Base-by-base conservation (phyloP, 306 rosid species). In the Prunus campanulata region DNA sequence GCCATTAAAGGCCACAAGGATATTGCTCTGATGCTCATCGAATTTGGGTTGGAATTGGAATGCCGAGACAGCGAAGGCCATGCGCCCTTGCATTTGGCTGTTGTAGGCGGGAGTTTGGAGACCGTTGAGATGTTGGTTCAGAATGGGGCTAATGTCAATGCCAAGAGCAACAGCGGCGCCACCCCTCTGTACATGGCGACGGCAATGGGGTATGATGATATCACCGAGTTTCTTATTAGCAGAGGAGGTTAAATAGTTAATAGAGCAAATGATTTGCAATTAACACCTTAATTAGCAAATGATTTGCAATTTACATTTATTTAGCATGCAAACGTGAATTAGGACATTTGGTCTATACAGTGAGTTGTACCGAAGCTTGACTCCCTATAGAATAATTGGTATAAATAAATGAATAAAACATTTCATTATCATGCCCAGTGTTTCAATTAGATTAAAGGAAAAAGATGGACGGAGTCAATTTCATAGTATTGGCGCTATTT, bases 1-100 rank as follows among this genome's bases (percentile, higher is more conserved):
- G 96, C 96, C 55, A 70, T 90, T 68, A 90, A 93, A 82, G 92
- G 97, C 74, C 87, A 90, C 86, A 87, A 59, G 50, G 90, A 93
- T 5, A 88, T 82, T 60, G 77, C 81, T 32, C 29, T 48, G 22
- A 83, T 75, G 88, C 91, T 92, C 2, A 29, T 74, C 14, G 85
- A 85, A 22, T 70, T 68, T 9, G 96, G 92, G 35, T 54, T 66
- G 30, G 89, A 86, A 44, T 84, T 90, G 85, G 97, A 90, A 66
- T 86, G 86, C 72, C 74, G 70, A 55, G 96, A 92, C 12, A 29
- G 73, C 2, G 92, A 92, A 77, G 97, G 97, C 19, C 92, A 92
- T 24, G 80, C 71, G 22, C 93, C 97, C 0, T 81, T 93, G 80
- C 97, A 93, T 65, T 80, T 87, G 87, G 97, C 97, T 1, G 90